A percentile compares a stretch with the other conserved stretches of the same genome.
phyloP scores from a whole-genome alignment of 331 rosid species.

The Acacia concinna region DNA sequence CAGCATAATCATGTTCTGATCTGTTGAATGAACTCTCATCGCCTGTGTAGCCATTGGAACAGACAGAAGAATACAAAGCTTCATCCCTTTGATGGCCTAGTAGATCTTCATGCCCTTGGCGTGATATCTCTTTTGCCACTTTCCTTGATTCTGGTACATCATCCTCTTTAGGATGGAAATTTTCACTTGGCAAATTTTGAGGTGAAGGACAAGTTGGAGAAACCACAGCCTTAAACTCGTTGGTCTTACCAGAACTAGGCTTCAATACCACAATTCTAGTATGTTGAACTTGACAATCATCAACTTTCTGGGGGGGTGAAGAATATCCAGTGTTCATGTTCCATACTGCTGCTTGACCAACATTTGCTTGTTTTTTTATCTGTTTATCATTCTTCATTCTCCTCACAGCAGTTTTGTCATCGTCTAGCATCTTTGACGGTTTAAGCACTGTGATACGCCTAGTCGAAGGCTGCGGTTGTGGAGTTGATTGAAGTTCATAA shows the following conservation, averaged over 20 bases:
- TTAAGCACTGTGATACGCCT: slow-evolving; percentile 75
- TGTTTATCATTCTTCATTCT: slow-evolving; percentile 50
- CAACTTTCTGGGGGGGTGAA: slow-evolving; percentile 52
- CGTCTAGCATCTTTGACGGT: slow-evolving; percentile 72
- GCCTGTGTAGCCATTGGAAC: slow-evolving; percentile 75
- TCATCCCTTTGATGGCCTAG: slow-evolving; percentile 63
- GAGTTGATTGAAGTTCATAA: slow-evolving; percentile 54
- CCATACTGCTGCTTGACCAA: slow-evolving; percentile 49
- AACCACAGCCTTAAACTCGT: slow-evolving; percentile 50
- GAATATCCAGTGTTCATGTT: slow-evolving; percentile 46
- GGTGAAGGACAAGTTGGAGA: slow-evolving; percentile 65
- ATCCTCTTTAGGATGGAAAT: slow-evolving; percentile 45
- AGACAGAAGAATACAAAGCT: slow-evolving; percentile 60
- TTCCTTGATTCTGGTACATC: slow-evolving; percentile 53
- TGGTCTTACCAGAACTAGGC: slow-evolving; percentile 71
- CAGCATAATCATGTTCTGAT: slow-evolving; percentile 67
- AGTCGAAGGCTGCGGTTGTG: slow-evolving; percentile 53
- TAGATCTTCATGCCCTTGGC: slow-evolving; percentile 48
- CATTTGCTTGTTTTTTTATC: slow-evolving; percentile 45
- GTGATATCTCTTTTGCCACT: slow-evolving; percentile 52
- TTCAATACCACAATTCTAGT: slow-evolving; percentile 87
- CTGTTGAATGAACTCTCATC: slow-evolving; percentile 84
- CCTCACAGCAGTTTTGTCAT: slow-evolving; percentile 40
- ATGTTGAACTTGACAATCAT: slow-evolving; percentile 60
- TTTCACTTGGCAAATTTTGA: slow-evolving; percentile 43